Evolutionary conservation across 75 land plant genomes (phyloP), one percentile per base, ranked within the genome.

Genomic region (Pinus albicaulis): DNA sequence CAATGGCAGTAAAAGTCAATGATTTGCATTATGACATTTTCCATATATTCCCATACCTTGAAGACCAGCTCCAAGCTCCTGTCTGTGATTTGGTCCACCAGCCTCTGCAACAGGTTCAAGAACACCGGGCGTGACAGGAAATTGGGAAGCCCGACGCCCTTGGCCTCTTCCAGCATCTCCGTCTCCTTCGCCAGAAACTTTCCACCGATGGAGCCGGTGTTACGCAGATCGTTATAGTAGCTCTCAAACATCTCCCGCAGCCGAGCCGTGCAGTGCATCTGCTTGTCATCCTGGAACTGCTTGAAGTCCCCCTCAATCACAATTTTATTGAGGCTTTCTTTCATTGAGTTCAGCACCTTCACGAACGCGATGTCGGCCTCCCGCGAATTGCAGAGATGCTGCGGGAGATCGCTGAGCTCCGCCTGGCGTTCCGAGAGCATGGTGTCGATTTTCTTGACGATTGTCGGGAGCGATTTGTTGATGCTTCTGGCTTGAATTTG

Each of bases 401-500:
- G 65, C 4, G 92, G 89, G 70, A 91, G 24, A 3, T 59, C 56
- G 5, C 72, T 78, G 13, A 87, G 71, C 74, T 89, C 84, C 3
- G 55, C 10, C 13, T 71, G 41, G 57, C 77, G 81, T 11, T 25
- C 17, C 34, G 19, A 56, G 6, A 89, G 79, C 64, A 78, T 86
- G 3, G 74, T 77, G 31, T 74, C 60, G 57, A 92, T 83, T 75
- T 89, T 61, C 69, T 72, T 80, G 3, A 78, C 65, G 4, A 85
- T 83, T 19, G 74, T 74, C 0, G 90, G 92, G 19, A 89, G 24
- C 15, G 82, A 72, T 14, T 62, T 79, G n/a, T 56, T 26, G 23
- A 92, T 80, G 74, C 71, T 83, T 0, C 61, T 7, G 0, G 88
- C 88, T 63, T 92, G 92, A 57, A 92, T 83, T 19, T 82, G 64